Base-by-base conservation (phyloP, 2,329 filamentous ascomycete species). In the Mycocentrospora acerina region DNA sequence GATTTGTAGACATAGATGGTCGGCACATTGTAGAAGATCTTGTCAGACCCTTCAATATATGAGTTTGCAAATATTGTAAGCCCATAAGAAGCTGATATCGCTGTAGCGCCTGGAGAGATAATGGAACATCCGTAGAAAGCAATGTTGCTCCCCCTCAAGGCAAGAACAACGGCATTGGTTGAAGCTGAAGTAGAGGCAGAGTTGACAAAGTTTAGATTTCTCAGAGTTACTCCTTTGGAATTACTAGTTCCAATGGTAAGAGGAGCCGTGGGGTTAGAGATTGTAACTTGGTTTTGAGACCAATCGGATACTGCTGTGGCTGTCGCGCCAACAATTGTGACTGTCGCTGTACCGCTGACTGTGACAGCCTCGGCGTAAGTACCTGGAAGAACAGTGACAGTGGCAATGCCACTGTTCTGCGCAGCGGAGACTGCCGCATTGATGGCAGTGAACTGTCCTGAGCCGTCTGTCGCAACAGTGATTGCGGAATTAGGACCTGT, bases 71-170 rank as follows among this genome's bases (percentile, higher is more conserved):
- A 62, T 17, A 76, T 46, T 1, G 60, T 64, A 0, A 67, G 54
- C 3, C 69, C 67, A 8, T 53, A 48, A 1, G 59, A 54, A 4
- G 60, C 48, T 4, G 49, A 59, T 7, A 66, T 54, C 3, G 51
- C 57, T 16, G 51, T 48, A 5, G 44, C 46, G 11, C 72, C 70
- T 0, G 66, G 62, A 5, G 70, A 65, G 4, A 74, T 50, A 4
- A 75, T 61, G 13, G 70, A 64, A 28, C 71, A 74, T n/a, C 62
- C 59, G 43, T 76, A 74, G 35, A 73, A 70, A 2, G 64, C 68
- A 17, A 70, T 67, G 4, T 73, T 69, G 12, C 47, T 56, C 12
- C 72, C 71, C 12, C 61, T 56, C 19, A 71, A 49, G 7, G 48
- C 60, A 3, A 66, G 15, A n/a, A 36, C 45, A 8, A 37, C 54